A percentile compares a stretch with the other conserved stretches of the same genome.
phyloP scores from a whole-genome alignment of 2,329 filamentous ascomycete species.

The Lasiodiplodia theobromae region DNA sequence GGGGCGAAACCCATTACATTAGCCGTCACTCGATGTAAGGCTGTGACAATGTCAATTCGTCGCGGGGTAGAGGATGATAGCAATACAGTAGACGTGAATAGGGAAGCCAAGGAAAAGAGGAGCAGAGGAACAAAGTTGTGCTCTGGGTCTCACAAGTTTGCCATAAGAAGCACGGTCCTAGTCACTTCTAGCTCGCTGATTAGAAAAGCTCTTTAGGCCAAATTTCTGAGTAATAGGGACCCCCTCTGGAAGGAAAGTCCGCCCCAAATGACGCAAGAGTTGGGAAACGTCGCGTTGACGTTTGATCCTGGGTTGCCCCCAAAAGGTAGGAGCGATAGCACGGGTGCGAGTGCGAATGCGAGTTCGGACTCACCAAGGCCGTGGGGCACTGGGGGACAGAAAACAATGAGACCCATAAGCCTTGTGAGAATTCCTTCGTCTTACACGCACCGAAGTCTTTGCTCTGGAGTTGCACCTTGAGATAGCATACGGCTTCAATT shows the following conservation, averaged over 20 bases:
- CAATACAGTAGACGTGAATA: not conserved
- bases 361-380: no score
- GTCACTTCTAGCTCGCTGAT: not conserved
- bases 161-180: not conserved
- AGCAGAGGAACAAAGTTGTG: not conserved
- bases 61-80: not conserved
- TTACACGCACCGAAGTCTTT: no score
- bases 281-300: not conserved
- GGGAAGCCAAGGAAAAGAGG: not conserved
- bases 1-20: slow-evolving; percentile 11
- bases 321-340: not conserved
- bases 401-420: no score
- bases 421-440: no score
- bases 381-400: no score
- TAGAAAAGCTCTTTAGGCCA: not conserved
- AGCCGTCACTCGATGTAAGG: not conserved
- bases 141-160: not conserved
- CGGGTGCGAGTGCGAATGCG: no score
- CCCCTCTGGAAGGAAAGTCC: not conserved
- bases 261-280: not conserved
- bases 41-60: not conserved
- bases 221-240: not conserved
- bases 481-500: no score
- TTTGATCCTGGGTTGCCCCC: not conserved
- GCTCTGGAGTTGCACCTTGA: no score